These are phyloP conservation scores for Parastagonospora nodorum DNA, from an alignment of 2,329 filamentous ascomycete genomes.

Conservation along the genomic window DNA sequence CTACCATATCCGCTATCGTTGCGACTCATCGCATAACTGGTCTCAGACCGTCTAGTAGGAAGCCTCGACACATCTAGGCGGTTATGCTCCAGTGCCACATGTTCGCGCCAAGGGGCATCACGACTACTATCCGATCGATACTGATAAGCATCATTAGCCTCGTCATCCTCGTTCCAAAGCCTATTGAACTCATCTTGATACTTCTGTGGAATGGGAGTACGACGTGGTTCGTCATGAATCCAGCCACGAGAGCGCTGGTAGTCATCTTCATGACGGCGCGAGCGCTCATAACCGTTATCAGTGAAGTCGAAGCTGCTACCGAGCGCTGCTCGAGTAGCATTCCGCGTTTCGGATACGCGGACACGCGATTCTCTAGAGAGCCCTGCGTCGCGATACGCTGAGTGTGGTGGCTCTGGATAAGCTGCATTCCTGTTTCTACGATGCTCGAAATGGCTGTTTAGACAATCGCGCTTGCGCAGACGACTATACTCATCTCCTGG, in stretches of 20 bases:
- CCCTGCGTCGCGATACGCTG: constrained; percentile 6
- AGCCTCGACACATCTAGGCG: too few relatives aligned
- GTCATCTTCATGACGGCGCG: neutral
- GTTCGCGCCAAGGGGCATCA: neutral
- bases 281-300: constrained; percentile 1
- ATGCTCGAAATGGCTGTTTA: constrained; percentile 8
- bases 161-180: constrained; percentile 16
- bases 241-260: neutral
- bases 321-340: constrained; percentile 18
- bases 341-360: constrained; percentile 9
- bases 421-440: neutral
- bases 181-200: constrained; percentile 23
- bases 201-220: constrained; percentile 7
- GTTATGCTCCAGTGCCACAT: neutral
- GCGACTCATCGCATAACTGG: neutral
- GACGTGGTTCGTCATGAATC: neutral
- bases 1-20: neutral
- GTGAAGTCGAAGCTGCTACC: constrained; percentile 13
- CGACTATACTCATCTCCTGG: constrained; percentile 11
- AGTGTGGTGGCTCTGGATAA: neutral
- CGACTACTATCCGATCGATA: neutral
- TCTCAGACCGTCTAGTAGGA: too few relatives aligned
- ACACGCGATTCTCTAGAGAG: constrained; percentile 5
- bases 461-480: constrained; percentile 2
- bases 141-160: constrained; percentile 3